A percentile compares a stretch with the other conserved stretches of the same genome.
phyloP scores from a whole-genome alignment of 2,329 filamentous ascomycete genomes.

The Cladosporium sp. region DNA sequence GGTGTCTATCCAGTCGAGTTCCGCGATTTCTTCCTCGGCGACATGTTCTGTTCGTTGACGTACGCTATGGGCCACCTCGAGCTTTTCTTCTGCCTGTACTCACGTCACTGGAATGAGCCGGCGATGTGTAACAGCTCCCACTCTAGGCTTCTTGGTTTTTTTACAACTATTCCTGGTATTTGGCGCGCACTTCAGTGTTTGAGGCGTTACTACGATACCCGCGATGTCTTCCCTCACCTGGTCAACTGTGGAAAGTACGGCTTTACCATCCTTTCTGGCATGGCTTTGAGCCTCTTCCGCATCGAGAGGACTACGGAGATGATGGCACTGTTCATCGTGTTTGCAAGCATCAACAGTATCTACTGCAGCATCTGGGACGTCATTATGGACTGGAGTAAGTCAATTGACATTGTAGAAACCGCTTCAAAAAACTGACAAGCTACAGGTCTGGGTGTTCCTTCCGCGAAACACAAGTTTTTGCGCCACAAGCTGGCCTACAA shows the following conservation, averaged over 20 bases:
- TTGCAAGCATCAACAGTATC: slow-evolving; percentile 77
- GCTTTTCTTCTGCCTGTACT: slow-evolving; percentile 92
- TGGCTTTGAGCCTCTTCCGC: slow-evolving; percentile 80
- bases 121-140: slow-evolving; percentile 80
- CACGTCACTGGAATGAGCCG: slow-evolving; percentile 72
- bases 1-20: slow-evolving; percentile 94
- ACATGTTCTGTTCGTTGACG: slow-evolving; percentile 95
- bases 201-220: slow-evolving; percentile 83
- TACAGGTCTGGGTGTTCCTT: slow-evolving; percentile 68
- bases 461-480: slow-evolving; percentile 60
- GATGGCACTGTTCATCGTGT: slow-evolving; percentile 72
- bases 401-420: neutral
- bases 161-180: slow-evolving; percentile 78
- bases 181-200: slow-evolving; percentile 92
- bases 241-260: slow-evolving; percentile 91
- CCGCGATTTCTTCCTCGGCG: slow-evolving; percentile 93
- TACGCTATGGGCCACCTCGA: slow-evolving; percentile 89
- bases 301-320: slow-evolving; percentile 63
- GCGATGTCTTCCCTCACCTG: slow-evolving; percentile 86
- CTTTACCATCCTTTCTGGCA: slow-evolving; percentile 78
- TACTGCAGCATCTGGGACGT: slow-evolving; percentile 92
- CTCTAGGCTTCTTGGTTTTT: slow-evolving; percentile 82
- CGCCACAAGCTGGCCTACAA: slow-evolving; percentile 75
- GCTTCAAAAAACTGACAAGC: neutral
- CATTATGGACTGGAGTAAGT: slow-evolving; percentile 81